Base-by-base conservation (phyloP, 495 filamentous ascomycete genomes). In the Chaetomium cochliodes region DNA sequence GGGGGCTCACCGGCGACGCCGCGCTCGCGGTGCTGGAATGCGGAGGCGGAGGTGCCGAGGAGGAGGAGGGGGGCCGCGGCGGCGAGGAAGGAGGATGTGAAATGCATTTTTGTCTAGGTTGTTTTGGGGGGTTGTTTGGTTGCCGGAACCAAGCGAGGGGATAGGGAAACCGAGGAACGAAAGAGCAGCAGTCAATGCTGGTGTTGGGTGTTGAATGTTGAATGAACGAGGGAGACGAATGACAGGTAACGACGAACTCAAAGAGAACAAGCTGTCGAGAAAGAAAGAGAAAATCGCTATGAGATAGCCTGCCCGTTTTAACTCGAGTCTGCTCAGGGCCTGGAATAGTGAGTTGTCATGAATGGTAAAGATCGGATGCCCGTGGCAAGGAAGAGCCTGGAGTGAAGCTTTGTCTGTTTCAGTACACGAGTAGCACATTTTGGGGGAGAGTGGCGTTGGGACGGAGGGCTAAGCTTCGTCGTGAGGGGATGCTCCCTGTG, bases 101-200 rank as follows among this genome's bases (percentile, higher is more conserved):
- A 59, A 47, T 59, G 56, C 56, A 59, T 59, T 47, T 55, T 39
- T 33, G 28, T 2, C n/a, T 30, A 30, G 1, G 26, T 54, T 54
- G 20, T 30, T n/a, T 51, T 22, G n/a, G 16, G 9, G 16, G 26
- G 13, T 26, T 7, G 25, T 25, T 52, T 47, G 55, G 42, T 47
- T 59, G 18, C 56, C 42, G 25, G 56, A 47, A 47, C 42, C 56
- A 33, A 28, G 25, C 28, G 28, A 30, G 55, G 26, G 20, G 7
- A 33, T 30, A 25, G 55, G 18, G 18, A 58, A 15, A n/a, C 3
- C 23, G 20, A 0, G 18, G 25, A 33, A 59, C 15, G 56, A 59
- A 59, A 12, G 42, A 28, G 56, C 56, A 59, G 56, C 56, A 46
- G 56, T 59, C 56, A 59, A 59, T 59, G 41, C 56, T 47, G 53